These are phyloP conservation scores for Blastocystis sp. DNA, from an alignment of 352 stramenopile genomes.

Conservation along the genomic window DNA sequence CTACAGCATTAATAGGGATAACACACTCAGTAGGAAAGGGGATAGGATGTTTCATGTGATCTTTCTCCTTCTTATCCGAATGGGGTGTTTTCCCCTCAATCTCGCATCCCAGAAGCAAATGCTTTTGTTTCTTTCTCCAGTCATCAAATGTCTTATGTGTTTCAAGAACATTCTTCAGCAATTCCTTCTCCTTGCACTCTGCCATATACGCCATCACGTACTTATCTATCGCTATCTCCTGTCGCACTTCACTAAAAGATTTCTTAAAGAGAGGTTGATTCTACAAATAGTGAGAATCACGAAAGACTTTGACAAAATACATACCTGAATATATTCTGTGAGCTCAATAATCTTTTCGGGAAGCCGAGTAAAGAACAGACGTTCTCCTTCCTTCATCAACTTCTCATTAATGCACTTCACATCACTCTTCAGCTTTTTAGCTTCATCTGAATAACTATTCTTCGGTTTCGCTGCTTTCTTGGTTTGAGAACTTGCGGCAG, in stretches of 20 bases:
- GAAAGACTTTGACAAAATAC: neutral
- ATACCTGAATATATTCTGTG: conserved; percentile 38
- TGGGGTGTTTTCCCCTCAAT: neutral
- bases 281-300: neutral
- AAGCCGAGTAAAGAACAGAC: conserved; percentile 24
- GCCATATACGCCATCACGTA: conserved; percentile 42
- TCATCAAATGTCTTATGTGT: conserved; percentile 10
- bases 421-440: conserved; percentile 10
- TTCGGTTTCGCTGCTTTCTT: neutral
- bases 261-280: conserved; percentile 36
- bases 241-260: neutral
- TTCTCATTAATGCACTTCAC: conserved; percentile 53
- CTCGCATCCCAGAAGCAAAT: neutral
- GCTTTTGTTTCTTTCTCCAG: conserved; percentile 58
- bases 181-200: conserved; percentile 38
- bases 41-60: neutral
- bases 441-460: neutral
- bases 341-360: conserved; percentile 52
- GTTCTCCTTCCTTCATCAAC: conserved; percentile 44
- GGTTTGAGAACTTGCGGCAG: neutral
- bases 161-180: conserved; percentile 16
- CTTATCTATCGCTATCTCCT: conserved; percentile 44
- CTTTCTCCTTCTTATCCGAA: neutral
- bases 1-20: neutral
- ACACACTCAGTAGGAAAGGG: conserved; percentile 11